phyloP scores from a whole-genome alignment of 352 stramenopile genomes.

The Pythium vanterpoolii region DNA sequence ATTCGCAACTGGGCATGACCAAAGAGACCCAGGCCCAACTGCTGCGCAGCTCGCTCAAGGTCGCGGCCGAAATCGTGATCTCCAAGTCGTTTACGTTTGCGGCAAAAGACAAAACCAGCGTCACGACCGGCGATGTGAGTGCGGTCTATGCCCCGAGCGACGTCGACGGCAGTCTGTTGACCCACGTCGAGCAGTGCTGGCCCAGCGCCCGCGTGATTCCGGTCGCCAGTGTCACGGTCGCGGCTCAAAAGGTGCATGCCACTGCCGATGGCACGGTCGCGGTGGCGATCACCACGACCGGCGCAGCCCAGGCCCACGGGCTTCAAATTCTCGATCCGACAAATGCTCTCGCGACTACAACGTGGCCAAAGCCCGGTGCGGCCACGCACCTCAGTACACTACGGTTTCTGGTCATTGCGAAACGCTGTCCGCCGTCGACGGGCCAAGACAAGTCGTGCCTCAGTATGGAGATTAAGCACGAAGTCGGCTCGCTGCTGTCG shows the following conservation, averaged over 20 bases:
- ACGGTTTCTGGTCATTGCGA: slow-evolving; percentile 75
- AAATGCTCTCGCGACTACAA: slow-evolving; percentile 49
- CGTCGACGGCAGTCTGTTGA: slow-evolving; percentile 46
- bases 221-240: slow-evolving; percentile 60
- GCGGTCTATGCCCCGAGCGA: slow-evolving; percentile 60
- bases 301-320: slow-evolving; percentile 34
- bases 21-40: slow-evolving; percentile 84
- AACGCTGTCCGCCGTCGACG: slow-evolving; percentile 54
- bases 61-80: slow-evolving; percentile 72
- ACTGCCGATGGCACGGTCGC: slow-evolving; percentile 29
- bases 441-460: slow-evolving; percentile 82
- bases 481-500: slow-evolving; percentile 80
- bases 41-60: slow-evolving; percentile 68
- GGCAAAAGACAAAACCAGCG: slow-evolving; percentile 37
- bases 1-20: slow-evolving; percentile 79
- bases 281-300: slow-evolving; percentile 54
- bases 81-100: slow-evolving; percentile 72
- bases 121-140: slow-evolving; percentile 46
- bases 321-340: slow-evolving; percentile 50
- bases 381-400: slow-evolving; percentile 42
- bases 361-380: slow-evolving; percentile 27
- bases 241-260: slow-evolving; percentile 33
- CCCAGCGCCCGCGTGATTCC: slow-evolving; percentile 64
- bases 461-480: slow-evolving; percentile 84
- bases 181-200: slow-evolving; percentile 70